phyloP scores from a whole-genome alignment of 2,329 filamentous ascomycete species.

The Botryotinia convoluta region DNA sequence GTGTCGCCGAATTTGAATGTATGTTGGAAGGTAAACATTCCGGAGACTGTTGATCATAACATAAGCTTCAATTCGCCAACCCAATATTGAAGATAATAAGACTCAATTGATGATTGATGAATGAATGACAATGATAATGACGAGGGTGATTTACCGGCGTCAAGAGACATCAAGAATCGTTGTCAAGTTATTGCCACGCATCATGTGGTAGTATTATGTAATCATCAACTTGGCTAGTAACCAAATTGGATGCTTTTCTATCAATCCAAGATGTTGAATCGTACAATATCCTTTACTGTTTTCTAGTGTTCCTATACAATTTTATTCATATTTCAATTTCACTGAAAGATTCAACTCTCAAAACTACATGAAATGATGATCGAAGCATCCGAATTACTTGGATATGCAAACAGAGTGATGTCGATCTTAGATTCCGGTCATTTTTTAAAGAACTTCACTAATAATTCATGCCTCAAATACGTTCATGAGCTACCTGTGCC shows the following conservation, averaged over 20 bases:
- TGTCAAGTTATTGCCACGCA: not conserved
- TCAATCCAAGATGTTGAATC: not conserved
- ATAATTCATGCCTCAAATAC: not conserved
- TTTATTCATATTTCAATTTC: not conserved
- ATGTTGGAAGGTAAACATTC: not conserved
- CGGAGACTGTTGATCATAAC: too few relatives aligned
- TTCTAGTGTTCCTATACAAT: not conserved
- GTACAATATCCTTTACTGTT: not conserved
- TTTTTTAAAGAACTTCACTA: not conserved
- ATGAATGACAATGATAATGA: not conserved
- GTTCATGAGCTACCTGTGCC: too few relatives aligned
- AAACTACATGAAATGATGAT: not conserved
- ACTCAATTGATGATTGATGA: not conserved
- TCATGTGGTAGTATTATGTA: not conserved
- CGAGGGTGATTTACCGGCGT: not conserved
- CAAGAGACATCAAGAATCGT: not conserved
- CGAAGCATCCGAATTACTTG: not conserved
- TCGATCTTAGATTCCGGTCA: not conserved
- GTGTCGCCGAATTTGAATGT: not conserved
- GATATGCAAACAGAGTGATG: not conserved
- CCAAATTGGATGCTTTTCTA: not conserved
- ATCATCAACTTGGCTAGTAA: not conserved
- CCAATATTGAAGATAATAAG: not conserved
- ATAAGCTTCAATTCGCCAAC: not conserved
- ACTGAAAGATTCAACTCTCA: not conserved